Percentiles rank a stretch among this genome's conserved stretches.
Conservation (phyloP, 179 eudicot species). For the Drosera spatulata region DNA sequence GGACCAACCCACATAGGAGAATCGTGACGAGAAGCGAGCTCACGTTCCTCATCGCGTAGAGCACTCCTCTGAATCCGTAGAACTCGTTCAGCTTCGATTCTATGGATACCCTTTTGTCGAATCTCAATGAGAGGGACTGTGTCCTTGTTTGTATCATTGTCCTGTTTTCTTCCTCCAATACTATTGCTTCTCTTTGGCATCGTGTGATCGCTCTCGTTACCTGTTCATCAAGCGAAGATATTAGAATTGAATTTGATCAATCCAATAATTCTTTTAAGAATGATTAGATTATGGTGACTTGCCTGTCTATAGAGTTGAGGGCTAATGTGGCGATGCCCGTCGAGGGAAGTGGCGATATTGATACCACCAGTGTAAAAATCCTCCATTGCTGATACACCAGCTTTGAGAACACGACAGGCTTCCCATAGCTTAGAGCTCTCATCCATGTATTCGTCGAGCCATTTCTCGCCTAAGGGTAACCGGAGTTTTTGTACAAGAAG, state of each 20-base stretch:
- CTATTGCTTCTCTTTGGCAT: conserved; percentile 67
- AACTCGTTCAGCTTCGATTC: conserved; percentile 87
- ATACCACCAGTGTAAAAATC: conserved; percentile 62
- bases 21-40: conserved; percentile 75
- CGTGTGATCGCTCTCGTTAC: conserved; percentile 54
- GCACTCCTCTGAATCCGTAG: conserved; percentile 82
- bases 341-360: conserved; percentile 52
- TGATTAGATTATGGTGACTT: not conserved
- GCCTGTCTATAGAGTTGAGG: conserved; percentile 73
- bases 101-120: conserved; percentile 52
- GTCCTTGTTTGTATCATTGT: conserved; percentile 68
- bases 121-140: conserved; percentile 43
- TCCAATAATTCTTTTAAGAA: not conserved
- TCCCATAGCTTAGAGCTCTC: conserved; percentile 93
- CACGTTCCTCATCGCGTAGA: conserved; percentile 82
- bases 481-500: conserved; percentile 80
- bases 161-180: conserved; percentile 80
- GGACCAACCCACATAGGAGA: conserved; percentile 56
- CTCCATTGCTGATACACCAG: conserved; percentile 61
- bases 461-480: conserved; percentile 80
- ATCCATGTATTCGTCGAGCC: conserved; percentile 96
- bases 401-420: conserved; percentile 63
- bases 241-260: not conserved
- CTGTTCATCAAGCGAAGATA: conserved; percentile 17
- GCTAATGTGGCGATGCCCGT: conserved; percentile 33